Base-by-base conservation (phyloP, 2,329 filamentous ascomycete species). In the Tolypocladium tundrense region DNA sequence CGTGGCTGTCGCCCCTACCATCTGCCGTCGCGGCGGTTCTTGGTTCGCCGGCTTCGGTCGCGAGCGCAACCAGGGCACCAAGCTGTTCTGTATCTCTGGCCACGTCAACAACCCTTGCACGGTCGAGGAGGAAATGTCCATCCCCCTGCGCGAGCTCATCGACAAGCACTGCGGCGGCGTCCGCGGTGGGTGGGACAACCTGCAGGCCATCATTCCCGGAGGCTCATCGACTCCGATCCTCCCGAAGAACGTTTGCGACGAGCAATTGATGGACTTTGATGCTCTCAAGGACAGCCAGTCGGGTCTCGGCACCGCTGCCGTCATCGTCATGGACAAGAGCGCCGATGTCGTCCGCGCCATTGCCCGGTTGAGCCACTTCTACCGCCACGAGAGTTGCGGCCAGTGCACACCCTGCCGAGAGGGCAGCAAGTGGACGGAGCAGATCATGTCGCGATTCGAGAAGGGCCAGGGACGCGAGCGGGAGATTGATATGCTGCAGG, bases 381-480 rank as follows among this genome's bases (percentile, higher is more conserved):
- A 99, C 82, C 89, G 92, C 76, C 94, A 99, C 79, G 94, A 99
- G 81, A 92, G 87, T 65, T 99, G 94, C 75, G 94, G 94, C 60
- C 94, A 99, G 79, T 99, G 94, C 81, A 99, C 94, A 59, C 94
- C 94, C n/a, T 99, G 94, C 83, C 89, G 94, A 72, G 94, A 99
- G 79, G 94, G 94, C 64, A 95, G 88, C 80, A 97, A 96, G 80
- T 99, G 94, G 94, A 97, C 93, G 13, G 89, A 96, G 76, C 92
- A 99, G 81, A 97, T 99, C 75, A 97, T 99, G 94, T 81, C 88
- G 75, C 88, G 94, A 58, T 96, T 99, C 67, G 91, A 96, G 80
- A 88, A 89, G 74, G 94, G 94, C 60, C 85, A 90, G 75, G 94
- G 90, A 60, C 86, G 90, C 62, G 86, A 88, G 74, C 84, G 94